These are phyloP conservation scores for Botrytis paeoniae DNA, from an alignment of 2,329 filamentous ascomycete species.

Conservation along the genomic window DNA sequence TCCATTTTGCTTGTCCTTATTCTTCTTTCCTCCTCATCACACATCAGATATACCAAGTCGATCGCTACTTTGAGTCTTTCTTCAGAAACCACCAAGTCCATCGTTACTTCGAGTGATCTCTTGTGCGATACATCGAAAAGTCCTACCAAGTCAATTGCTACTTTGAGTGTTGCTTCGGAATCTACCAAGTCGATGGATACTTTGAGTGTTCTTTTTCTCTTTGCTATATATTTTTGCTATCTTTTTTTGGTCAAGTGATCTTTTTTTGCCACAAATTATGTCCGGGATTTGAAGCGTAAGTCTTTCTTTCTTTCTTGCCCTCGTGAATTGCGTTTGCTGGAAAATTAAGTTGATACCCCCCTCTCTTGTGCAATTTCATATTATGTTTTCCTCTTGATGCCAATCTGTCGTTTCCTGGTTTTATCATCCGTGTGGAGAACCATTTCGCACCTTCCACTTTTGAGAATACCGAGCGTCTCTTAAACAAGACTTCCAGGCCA, in stretches of 20 bases:
- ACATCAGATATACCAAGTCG: background rate
- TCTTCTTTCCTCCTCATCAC: background rate
- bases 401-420: background rate
- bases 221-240: background rate
- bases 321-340: too few species aligned
- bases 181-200: conserved; percentile 10
- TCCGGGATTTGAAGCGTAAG: background rate
- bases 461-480: too few species aligned
- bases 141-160: background rate
- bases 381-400: background rate
- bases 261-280: conserved; percentile 6
- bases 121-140: background rate
- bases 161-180: conserved; percentile 6
- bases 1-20: background rate
- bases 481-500: background rate
- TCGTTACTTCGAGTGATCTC: background rate
- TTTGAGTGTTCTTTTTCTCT: background rate
- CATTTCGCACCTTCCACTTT: background rate
- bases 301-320: background rate
- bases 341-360: background rate
- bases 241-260: conserved; percentile 2
- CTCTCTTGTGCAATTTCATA: background rate
- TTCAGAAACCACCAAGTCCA: background rate
- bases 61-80: background rate
- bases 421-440: background rate